These are phyloP conservation scores for Excoecaria cochinchinensis DNA, from an alignment of 345 rosid genomes.

Conservation along the genomic window DNA sequence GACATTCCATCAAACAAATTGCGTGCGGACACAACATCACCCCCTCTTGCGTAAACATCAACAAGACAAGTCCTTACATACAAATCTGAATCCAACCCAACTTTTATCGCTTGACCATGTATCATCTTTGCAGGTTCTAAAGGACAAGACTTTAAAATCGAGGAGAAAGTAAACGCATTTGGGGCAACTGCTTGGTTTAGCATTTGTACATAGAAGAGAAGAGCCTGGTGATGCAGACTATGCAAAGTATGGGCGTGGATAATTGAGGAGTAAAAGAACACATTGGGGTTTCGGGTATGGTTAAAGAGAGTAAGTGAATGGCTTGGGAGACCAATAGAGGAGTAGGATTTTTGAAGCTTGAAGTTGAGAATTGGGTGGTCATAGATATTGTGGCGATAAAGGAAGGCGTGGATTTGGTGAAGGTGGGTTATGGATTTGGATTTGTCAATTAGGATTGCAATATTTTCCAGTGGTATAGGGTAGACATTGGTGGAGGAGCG, in stretches of 20 bases:
- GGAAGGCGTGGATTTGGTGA: conserved; percentile 67
- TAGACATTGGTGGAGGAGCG: conserved; percentile 17
- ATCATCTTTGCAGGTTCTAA: conserved; percentile 36
- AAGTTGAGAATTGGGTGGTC: conserved; percentile 54
- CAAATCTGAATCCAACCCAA: conserved; percentile 55
- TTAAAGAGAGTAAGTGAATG: conserved; percentile 53
- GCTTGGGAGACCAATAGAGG: conserved; percentile 50
- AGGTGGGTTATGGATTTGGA: conserved; percentile 41
- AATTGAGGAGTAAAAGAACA: conserved; percentile 60
- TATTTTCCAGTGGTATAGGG: conserved; percentile 38
- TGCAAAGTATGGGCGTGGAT: conserved; percentile 49
- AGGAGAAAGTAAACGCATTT: conserved; percentile 73
- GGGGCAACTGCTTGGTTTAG: conserved; percentile 44
- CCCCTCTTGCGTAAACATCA: conserved; percentile 58
- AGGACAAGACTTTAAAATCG: conserved; percentile 61
- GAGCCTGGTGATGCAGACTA: conserved; percentile 42
- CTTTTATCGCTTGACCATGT: conserved; percentile 58
- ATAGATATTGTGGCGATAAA: conserved; percentile 60
- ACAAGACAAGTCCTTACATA: conserved; percentile 73
- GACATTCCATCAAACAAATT: conserved; percentile 66
- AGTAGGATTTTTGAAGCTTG: conserved; percentile 84
- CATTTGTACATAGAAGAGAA: conserved; percentile 49
- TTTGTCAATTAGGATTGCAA: conserved; percentile 48
- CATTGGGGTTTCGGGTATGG: conserved; percentile 43
- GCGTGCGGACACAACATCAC: conserved; percentile 53